Base-by-base conservation (phyloP, 257 asterid genomes). In the Dorcoceras hygrometricum region DNA sequence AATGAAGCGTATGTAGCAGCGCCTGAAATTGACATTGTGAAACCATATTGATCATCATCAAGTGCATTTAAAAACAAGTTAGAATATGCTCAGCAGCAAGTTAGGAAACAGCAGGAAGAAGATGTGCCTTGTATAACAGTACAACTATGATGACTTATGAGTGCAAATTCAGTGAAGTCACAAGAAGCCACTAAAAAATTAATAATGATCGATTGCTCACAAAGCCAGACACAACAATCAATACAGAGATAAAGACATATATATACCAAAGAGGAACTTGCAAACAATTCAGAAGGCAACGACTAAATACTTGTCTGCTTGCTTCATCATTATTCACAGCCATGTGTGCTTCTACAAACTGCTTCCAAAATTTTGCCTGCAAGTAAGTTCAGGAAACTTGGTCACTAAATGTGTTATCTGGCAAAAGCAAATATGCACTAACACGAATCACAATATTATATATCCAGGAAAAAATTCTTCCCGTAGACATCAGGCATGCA, bases 331-430 rank as follows among this genome's bases (percentile, higher is more conserved):
- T 85, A 77, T 88, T 90, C 59, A 80, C 85, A 29, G 88, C 86
- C 97, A 94, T 88, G 79, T 83, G 82, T 26, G 95, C 99, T 78
- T 94, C 99, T 18, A 88, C 86, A 80, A 86, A 94, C 74, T 94
- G 99, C 83, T 85, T 94, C 99, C 99, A 94, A 68, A 75, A 94
- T 79, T 87, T 94, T 43, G 96, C 97, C 99, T 90, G 69, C 23
- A 63, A 34, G 69, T 22, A 34, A 34, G 43, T 34, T 14, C 14
- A 48, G 74, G 69, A 69, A 62, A 19, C 28, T 26, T 29, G 12
- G 43, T 66, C 46, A 79, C 66, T 69, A 72, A 61, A 67, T 26
- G 48, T 36, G 10, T 34, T 28, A 61, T 20, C 56, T 8, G 19
- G 23, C 54, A 59, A 55, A 6, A 36, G 6, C 39, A 22, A 6